A percentile compares a stretch with the other conserved stretches of the same genome.
These are phyloP conservation scores for Bonia amplexicaulis DNA, from an alignment of 176 grass and related monocot genomes.

Conservation along the genomic window DNA sequence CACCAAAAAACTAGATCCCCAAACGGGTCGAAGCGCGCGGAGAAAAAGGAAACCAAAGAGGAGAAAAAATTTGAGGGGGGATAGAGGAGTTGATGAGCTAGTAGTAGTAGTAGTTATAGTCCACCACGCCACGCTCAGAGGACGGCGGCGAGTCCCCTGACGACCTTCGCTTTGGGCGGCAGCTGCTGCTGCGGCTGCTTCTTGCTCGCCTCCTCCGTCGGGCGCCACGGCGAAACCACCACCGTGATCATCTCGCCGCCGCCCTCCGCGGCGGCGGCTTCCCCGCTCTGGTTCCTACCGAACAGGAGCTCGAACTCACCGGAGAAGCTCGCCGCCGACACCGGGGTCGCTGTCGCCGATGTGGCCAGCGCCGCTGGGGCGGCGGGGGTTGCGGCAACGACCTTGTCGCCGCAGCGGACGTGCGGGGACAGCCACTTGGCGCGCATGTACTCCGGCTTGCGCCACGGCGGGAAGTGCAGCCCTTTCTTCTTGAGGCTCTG, in stretches of 20 bases:
- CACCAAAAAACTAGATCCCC: constrained; percentile 52
- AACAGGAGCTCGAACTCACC: constrained; percentile 42
- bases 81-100: not conserved
- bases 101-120: not conserved
- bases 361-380: not conserved
- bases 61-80: not conserved
- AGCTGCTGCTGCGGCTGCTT: not conserved
- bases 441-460: constrained; percentile 88
- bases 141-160: constrained; percentile 71
- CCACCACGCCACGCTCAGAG: constrained; percentile 62
- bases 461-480: constrained; percentile 79
- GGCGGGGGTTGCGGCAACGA: not conserved
- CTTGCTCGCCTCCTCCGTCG: constrained; percentile 42
- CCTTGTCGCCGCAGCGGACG: constrained; percentile 27
- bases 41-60: constrained; percentile 6
- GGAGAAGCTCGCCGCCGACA: constrained; percentile 27
- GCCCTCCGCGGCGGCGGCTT: not conserved
- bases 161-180: constrained; percentile 48
- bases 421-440: constrained; percentile 82
- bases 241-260: constrained; percentile 49
- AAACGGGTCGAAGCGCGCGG: constrained; percentile 40
- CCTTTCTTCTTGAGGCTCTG: constrained; percentile 93
- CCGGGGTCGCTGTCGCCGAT: not conserved
- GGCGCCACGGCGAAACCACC: constrained; percentile 52
- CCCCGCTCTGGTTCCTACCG: not conserved